Evolutionary conservation across 345 rosid species (phyloP).

Genomic region (Euclidium syriacum): DNA sequence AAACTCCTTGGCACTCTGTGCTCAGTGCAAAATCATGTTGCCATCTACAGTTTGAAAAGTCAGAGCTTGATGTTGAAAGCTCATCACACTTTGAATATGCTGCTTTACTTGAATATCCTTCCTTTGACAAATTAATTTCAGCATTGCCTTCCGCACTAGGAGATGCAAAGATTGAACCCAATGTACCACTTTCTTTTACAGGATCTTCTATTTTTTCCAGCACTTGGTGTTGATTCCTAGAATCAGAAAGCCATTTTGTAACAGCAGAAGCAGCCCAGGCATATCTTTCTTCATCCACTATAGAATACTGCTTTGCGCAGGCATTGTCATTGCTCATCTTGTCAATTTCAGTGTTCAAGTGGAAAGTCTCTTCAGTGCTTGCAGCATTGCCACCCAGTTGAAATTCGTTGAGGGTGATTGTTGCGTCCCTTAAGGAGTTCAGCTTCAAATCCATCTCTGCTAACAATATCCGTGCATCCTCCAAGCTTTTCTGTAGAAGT

Average conservation of each 20-base stretch:
- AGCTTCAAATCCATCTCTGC: slow-evolving; percentile 73
- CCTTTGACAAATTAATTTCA: slow-evolving; percentile 22
- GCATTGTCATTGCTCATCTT: slow-evolving; percentile 45
- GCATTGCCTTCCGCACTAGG: slow-evolving; percentile 28
- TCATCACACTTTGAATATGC: slow-evolving; percentile 44
- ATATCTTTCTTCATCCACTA: slow-evolving; percentile 42
- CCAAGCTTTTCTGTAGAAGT: slow-evolving; percentile 73
- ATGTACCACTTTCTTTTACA: slow-evolving; percentile 33
- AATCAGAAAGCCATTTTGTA: slow-evolving; percentile 51
- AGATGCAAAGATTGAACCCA: slow-evolving; percentile 32
- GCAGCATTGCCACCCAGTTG: slow-evolving; percentile 36
- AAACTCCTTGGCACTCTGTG: slow-evolving; percentile 24
- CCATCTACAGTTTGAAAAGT: slow-evolving; percentile 35
- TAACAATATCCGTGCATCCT: slow-evolving; percentile 69
- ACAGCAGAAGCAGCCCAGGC: slow-evolving; percentile 45
- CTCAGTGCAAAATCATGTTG: slow-evolving; percentile 20
- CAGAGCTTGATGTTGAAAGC: slow-evolving; percentile 51
- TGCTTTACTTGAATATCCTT: slow-evolving; percentile 36
- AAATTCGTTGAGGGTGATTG: slow-evolving; percentile 51
- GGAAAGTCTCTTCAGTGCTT: slow-evolving; percentile 34
- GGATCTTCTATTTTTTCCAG: slow-evolving; percentile 42
- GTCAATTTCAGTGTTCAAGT: slow-evolving; percentile 31
- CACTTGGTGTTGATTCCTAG: slow-evolving; percentile 34
- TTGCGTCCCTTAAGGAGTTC: slow-evolving; percentile 62
- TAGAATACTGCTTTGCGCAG: slow-evolving; percentile 35